Evolutionary conservation across 2,329 filamentous ascomycete species (phyloP), one percentile per base, ranked within the genome.

Genomic region (Ascochyta pisi): DNA sequence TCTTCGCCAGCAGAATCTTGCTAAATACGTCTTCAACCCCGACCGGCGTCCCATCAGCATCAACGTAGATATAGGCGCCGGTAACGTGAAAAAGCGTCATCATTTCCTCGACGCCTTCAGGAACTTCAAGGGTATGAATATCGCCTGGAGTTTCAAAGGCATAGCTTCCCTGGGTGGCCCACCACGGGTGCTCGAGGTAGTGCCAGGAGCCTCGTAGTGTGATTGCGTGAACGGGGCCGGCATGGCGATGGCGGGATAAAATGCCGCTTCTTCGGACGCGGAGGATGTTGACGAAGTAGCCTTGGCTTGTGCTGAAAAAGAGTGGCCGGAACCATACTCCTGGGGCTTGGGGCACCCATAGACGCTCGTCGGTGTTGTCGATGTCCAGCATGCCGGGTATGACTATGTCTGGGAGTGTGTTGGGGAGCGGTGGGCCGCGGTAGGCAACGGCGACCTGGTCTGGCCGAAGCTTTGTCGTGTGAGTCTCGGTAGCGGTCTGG

Each of bases 281-380:
- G 10, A 47, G 33, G 12, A 47, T n/a, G 33, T 47, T 47, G 13
- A 47, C 44, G 16, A 47, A 47, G 33, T 47, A 47, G 15, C 44
- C 33, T 12, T 39, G 33, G 44, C 44, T 47, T 3, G 24, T 22
- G 7, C 23, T 37, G 22, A 47, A 22, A 12, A 47, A 39, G 22
- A 47, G 44, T 5, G 44, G 44, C 1, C 44, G 33, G 23, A 47
- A 47, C 44, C 44, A 47, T 7, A 47, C 44, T 3, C 16, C 33
- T 3, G 12, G 10, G 7, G 33, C 31, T 27, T 47, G 44, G 4
- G 44, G 33, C 1, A 47, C 44, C 33, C 44, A 29, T 4, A 29
- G 27, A 12, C 27, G 27, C 10, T 29, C 27, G 9, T 29, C 27
- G 10, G 27, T 29, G 9, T 29, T 29, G 10, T 29, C 27, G 9